Base-by-base conservation (phyloP, 1,284 basidiomycete genomes). In the Hortiboletus rubellus region DNA sequence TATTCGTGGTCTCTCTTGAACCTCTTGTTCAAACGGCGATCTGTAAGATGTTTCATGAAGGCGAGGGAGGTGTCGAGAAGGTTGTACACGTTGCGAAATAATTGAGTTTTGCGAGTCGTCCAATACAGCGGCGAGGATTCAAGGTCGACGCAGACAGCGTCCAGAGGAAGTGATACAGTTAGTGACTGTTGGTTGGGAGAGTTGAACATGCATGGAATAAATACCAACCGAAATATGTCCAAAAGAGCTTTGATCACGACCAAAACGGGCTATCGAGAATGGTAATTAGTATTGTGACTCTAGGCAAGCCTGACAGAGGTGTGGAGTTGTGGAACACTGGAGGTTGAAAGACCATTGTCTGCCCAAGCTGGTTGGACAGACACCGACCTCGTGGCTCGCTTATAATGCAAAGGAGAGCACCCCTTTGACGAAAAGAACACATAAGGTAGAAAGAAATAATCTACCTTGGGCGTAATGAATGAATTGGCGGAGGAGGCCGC, bases 401-500 rank as follows among this genome's bases (percentile, higher is more conserved):
- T 64, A 60, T 12, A 27, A n/a, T n/a, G 30, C 52, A 47, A 22
- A 53, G 37, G 38, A 3, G 38, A 18, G 17, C 7, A 34, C 31
- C 44, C 44, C 54, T 52, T 62, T 50, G 58, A 50, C 33, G 51
- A 33, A 46, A 51, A 40, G 38, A 43, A 55, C 31, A 58, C 38
- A 43, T 44, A 30, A 38, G n/a, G n/a, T 7, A 8, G 24, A 31
- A 34, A 48, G 15, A 48, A 18, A 73, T 61, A 63, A 84, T 84
- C 80, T 81, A 84, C 85, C 80, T 81, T 76, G 73, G 64, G 67
- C 66, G 71, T 74, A 86, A 84, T 62, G 85, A 87, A 70, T 74
- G 83, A 81, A 69, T 72, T 70, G 70, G 78, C 83, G 84, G 83
- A 87, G 84, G 83, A 83, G 82, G 84, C 83, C 84, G 85, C 79